Conservation (phyloP, 805 yeast species). For the Naumovozyma castellii region DNA sequence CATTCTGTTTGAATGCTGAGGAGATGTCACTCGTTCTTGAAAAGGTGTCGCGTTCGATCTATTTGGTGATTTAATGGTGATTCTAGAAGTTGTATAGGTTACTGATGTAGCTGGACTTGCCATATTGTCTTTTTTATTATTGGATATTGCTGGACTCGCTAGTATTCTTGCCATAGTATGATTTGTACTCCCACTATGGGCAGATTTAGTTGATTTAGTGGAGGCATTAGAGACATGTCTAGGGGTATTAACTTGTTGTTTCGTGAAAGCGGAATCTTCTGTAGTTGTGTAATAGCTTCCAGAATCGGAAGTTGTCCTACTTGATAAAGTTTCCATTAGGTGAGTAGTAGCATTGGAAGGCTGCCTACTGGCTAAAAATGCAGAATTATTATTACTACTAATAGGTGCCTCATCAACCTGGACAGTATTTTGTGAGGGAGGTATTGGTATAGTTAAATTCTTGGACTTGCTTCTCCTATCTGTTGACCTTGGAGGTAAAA, state of each 20-base stretch:
- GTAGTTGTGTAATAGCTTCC: no score
- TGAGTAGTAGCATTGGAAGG: no score
- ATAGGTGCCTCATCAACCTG: not conserved
- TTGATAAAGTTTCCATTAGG: no score
- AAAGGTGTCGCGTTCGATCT: slow-evolving; percentile 6
- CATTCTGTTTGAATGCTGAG: slow-evolving; percentile 23
- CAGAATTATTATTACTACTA: no score
- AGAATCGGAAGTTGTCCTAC: no score
- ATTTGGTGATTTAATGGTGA: slow-evolving; percentile 26
- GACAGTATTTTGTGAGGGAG: not conserved
- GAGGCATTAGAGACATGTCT: no score
- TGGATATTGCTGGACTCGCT: not conserved
- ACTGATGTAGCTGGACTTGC: slow-evolving; percentile 30
- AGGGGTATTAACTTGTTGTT: no score
- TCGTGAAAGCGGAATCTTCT: no score
- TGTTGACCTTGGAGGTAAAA: slow-evolving; percentile 34
- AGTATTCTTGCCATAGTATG: not conserved
- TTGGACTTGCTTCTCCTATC: slow-evolving; percentile 26
- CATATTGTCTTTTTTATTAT: slow-evolving; percentile 1
- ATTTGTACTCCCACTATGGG: not conserved
- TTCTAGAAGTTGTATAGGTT: slow-evolving; percentile 30
- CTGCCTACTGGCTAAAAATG: no score
- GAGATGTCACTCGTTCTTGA: slow-evolving; percentile 10
- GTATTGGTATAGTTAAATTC: slow-evolving; percentile 10
- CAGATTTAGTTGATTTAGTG: no score